Conservation (phyloP, 2,329 filamentous ascomycete species). For the Penicillium sp. region DNA sequence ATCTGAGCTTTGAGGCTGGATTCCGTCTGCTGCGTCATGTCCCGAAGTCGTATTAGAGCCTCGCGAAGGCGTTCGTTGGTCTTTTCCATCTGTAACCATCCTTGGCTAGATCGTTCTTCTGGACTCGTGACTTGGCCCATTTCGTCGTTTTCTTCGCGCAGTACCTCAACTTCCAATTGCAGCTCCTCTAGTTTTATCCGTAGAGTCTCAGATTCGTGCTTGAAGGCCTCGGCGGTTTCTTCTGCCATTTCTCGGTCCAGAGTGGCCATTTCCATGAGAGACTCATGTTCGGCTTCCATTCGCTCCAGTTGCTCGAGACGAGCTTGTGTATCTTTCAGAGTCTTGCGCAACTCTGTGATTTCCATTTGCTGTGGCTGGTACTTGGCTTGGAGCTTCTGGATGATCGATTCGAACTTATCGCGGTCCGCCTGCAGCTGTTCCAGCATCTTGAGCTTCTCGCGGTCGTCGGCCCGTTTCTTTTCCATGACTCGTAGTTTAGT, state of each 20-base stretch:
- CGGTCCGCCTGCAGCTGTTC: conserved; percentile 68
- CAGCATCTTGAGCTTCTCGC: conserved; percentile 78
- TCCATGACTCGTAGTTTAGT: conserved; percentile 85
- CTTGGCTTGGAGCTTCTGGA: conserved; percentile 88
- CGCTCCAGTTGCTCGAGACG: conserved; percentile 70
- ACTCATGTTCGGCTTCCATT: conserved; percentile 80
- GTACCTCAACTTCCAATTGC: conserved; percentile 81
- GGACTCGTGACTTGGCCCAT: conserved; percentile 80
- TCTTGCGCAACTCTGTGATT: conserved; percentile 71
- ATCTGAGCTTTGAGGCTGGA: conserved; percentile 75
- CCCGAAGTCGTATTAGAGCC: conserved; percentile 79
- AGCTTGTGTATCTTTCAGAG: conserved; percentile 73
- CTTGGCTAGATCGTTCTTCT: conserved; percentile 82
- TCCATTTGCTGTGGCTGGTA: conserved; percentile 84
- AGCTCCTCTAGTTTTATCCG: conserved; percentile 79
- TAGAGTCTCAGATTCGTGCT: conserved; percentile 75
- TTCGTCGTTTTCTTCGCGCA: conserved; percentile 84
- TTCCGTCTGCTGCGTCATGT: conserved; percentile 84
- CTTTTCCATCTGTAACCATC: conserved; percentile 88
- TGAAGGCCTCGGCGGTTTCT: conserved; percentile 80
- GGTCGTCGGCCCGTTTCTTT: conserved; percentile 80
- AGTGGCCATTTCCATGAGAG: conserved; percentile 79
- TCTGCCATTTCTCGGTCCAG: conserved; percentile 96
- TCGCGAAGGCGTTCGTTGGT: conserved; percentile 86
- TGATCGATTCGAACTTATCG: conserved; percentile 69